Conservation (phyloP, 176 grass and related monocot genomes). For the Eleusine indica region DNA sequence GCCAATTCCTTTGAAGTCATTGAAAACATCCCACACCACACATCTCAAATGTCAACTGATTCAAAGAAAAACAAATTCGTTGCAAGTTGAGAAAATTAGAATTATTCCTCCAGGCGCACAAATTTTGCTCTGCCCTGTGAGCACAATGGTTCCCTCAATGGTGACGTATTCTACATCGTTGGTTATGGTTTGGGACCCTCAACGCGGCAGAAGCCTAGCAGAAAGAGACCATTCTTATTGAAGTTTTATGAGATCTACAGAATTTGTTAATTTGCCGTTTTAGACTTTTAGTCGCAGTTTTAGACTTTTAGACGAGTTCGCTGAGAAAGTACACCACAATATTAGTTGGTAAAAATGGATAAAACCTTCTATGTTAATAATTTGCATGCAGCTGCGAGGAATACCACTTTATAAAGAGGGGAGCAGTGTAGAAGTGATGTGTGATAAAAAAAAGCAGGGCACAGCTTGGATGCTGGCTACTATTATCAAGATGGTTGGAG, state of each 20-base stretch:
- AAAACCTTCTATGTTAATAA: conserved; percentile 15
- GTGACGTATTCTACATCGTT: background rate
- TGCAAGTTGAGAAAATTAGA: no score
- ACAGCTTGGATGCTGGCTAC: conserved; percentile 32
- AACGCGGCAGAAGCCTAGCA: background rate
- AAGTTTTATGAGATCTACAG: background rate
- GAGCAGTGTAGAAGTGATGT: conserved; percentile 40
- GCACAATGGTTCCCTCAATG: background rate
- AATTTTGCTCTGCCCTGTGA: background rate
- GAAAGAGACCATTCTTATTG: background rate
- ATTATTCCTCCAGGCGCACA: background rate
- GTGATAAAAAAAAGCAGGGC: conserved; percentile 23
- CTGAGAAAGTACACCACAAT: background rate
- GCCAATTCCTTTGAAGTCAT: no score
- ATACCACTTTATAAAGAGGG: conserved; percentile 31
- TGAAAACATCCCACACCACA: no score
- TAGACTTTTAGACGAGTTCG: background rate
- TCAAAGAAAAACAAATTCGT: no score
- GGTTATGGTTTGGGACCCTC: background rate
- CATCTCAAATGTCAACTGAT: background rate
- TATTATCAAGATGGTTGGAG: conserved; percentile 39
- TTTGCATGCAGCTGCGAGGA: conserved; percentile 34
- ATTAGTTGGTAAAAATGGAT: background rate
- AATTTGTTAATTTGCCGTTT: background rate
- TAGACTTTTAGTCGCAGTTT: background rate